Conservation (phyloP, 2,329 filamentous ascomycete genomes). For the Phialophora macrospora region DNA sequence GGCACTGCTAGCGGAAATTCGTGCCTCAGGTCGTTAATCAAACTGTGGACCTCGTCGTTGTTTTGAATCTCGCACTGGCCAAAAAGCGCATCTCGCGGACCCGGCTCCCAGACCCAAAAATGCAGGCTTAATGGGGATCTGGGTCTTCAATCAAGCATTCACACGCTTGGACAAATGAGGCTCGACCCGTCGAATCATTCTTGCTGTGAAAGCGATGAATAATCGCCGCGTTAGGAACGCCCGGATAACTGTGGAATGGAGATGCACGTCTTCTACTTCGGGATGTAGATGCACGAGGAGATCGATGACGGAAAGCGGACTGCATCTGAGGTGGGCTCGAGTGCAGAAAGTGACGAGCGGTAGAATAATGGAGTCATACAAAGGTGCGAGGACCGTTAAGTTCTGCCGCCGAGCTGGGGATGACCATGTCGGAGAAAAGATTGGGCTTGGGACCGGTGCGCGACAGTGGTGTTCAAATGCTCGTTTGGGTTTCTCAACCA, state of each 20-base stretch:
- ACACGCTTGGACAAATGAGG: constrained; percentile 26
- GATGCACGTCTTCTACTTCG: constrained; percentile 3
- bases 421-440: constrained; percentile 33
- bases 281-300: constrained; percentile 3
- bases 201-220: constrained; percentile 26
- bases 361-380: background rate
- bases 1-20: constrained; percentile 37
- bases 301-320: constrained; percentile 30
- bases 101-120: constrained; percentile 21
- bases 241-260: constrained; percentile 21
- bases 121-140: constrained; percentile 27
- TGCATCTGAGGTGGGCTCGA: constrained; percentile 18
- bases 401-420: constrained; percentile 29
- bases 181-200: constrained; percentile 18
- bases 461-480: constrained; percentile 2
- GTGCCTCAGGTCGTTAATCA: constrained; percentile 34
- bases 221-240: constrained; percentile 25
- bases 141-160: constrained; percentile 13
- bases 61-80: constrained; percentile 35
- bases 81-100: constrained; percentile 20
- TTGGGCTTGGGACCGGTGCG: constrained; percentile 25
- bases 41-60: constrained; percentile 33
- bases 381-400: constrained; percentile 16
- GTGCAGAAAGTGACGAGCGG: constrained; percentile 14
- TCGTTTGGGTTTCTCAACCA: background rate